Base-by-base conservation (phyloP, 306 rosid genomes). In the Argentina anserina region DNA sequence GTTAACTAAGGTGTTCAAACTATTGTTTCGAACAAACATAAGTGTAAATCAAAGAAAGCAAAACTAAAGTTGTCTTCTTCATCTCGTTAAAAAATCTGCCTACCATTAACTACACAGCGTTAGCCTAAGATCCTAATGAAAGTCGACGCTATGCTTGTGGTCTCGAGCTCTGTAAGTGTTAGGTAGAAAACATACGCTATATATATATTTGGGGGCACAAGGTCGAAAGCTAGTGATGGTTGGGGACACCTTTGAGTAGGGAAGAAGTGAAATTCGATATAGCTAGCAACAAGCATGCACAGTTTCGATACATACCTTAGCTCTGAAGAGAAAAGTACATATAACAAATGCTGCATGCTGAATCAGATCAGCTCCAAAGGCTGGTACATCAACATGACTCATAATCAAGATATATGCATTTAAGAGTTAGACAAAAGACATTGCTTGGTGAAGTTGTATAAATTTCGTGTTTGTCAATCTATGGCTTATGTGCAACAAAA, bases 311-410 rank as follows among this genome's bases (percentile, higher is more conserved):
- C 79, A 25, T 74, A 79, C 76, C 97, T 91, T 91, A 69, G 89
- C 90, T 87, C 88, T 72, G 84, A 91, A 91, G 97, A 88, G 76
- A 85, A 74, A 88, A 76, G 49, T 72, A 69, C 36, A 74, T 74
- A 49, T 49, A 55, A 73, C 75, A 59, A 59, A 69, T 68, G 66
- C 58, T 64, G 62, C 73, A 13, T 72, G 69, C 65, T 29, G 39
- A 52, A 66, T 36, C 21, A 63, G n/a, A 75, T 87, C 71, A 67
- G 75, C 70, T 64, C 66, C 65, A 53, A 20, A 14, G 61, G 55
- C 23, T 45, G 77, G 18, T 26, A 13, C 63, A 55, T 55, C 10
- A 55, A 23, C 67, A 65, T 72, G 79, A 73, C 58, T 66, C 79
- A 67, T 56, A 42, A 33, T 2, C 11, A 25, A 67, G 26, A n/a